These are phyloP conservation scores for Amanita pseudoporphyria DNA, from an alignment of 768 basidiomycete species.

Conservation along the genomic window DNA sequence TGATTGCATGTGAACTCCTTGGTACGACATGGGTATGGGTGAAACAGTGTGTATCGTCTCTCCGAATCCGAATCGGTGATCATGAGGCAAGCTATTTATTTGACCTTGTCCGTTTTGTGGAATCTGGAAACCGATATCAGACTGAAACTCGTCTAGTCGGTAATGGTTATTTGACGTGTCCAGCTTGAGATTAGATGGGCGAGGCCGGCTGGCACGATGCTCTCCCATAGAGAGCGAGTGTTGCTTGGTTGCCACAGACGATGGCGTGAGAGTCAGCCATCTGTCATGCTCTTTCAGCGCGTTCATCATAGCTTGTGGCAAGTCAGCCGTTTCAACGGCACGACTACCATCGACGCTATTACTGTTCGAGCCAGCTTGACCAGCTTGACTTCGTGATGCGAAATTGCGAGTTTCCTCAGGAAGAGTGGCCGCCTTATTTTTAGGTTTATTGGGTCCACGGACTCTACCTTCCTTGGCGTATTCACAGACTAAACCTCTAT, in stretches of 20 bases:
- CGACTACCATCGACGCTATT: not conserved
- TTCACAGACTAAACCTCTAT: slow-evolving; percentile 49
- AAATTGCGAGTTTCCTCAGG: slow-evolving; percentile 6
- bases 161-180: slow-evolving; percentile 15
- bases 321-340: not conserved
- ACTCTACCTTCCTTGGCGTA: slow-evolving; percentile 61
- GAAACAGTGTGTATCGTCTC: not conserved
- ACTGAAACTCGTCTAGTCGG: not conserved
- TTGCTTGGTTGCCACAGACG: slow-evolving; percentile 4
- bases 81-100: too few relatives aligned
- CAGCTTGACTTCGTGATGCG: slow-evolving; percentile 12
- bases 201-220: slow-evolving; percentile 17
- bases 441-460: slow-evolving; percentile 52
- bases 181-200: slow-evolving; percentile 22
- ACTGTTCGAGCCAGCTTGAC: not conserved
- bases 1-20: not conserved
- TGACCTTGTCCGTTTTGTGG: too few relatives aligned
- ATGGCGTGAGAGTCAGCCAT: not conserved
- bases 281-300: slow-evolving; percentile 1
- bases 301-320: not conserved
- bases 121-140: not conserved
- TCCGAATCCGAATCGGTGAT: too few relatives aligned
- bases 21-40: slow-evolving; percentile 4
- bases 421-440: slow-evolving; percentile 16
- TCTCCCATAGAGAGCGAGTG: slow-evolving; percentile 17